phyloP scores from a whole-genome alignment of 768 basidiomycete species.

The Astraeus odoratus region DNA sequence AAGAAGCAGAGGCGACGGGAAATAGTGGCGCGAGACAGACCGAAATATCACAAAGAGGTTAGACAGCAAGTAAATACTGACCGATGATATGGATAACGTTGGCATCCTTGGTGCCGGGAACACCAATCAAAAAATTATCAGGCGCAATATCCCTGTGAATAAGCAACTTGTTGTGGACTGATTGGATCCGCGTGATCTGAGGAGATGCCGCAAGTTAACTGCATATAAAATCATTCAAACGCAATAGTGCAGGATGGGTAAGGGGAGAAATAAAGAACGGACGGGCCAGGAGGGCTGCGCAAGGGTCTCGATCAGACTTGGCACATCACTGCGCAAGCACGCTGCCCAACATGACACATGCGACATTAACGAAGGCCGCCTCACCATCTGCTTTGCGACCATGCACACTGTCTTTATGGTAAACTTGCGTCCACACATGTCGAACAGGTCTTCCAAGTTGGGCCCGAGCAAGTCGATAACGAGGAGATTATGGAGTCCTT shows the following conservation, averaged over 20 bases:
- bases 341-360: too few species aligned
- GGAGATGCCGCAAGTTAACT: conserved; percentile 7
- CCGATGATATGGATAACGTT: conserved; percentile 85
- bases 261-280: background rate
- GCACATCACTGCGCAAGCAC: too few species aligned
- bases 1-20: conserved; percentile 2
- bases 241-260: too few species aligned
- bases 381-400: conserved; percentile 98
- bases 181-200: conserved; percentile 92
- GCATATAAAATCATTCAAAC: conserved; percentile 1
- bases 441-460: conserved; percentile 95
- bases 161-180: conserved; percentile 96
- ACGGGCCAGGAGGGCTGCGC: too few species aligned
- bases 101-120: conserved; percentile 84
- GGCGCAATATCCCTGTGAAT: conserved; percentile 99
- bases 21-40: conserved; percentile 1
- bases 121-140: conserved; percentile 97
- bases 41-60: conserved; percentile 6
- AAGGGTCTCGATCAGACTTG: background rate
- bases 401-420: conserved; percentile 97
- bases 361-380: conserved; percentile 14
- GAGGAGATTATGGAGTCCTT: conserved; percentile 94
- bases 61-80: conserved; percentile 31
- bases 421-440: conserved; percentile 99
- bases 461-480: conserved; percentile 96